Percentiles rank a stretch among this genome's conserved stretches.
phyloP scores from a whole-genome alignment of 345 rosid species.

The Fremontodendron californicum region DNA sequence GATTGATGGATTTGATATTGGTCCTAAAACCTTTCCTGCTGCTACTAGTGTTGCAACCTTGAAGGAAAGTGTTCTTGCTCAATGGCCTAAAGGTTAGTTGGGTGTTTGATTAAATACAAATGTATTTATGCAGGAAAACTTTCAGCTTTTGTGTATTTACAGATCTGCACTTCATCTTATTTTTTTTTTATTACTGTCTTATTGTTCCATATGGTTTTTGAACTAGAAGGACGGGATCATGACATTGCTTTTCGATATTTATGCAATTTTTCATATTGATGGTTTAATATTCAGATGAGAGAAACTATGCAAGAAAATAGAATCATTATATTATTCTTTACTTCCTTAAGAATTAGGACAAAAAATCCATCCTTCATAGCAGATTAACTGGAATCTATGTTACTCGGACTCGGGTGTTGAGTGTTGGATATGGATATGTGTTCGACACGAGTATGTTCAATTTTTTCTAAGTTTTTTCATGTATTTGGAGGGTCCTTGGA shows the following conservation, averaged over 20 bases:
- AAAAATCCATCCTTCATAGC: not conserved
- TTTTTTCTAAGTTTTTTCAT: no score
- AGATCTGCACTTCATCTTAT: not conserved
- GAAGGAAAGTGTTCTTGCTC: conserved; percentile 89
- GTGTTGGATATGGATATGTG: no score
- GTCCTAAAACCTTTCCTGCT: conserved; percentile 80
- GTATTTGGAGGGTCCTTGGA: no score
- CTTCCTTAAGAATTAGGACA: not conserved
- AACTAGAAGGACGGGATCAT: not conserved
- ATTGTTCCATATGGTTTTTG: not conserved
- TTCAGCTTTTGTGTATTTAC: not conserved
- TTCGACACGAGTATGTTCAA: no score
- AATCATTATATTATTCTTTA: not conserved
- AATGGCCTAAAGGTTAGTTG: conserved; percentile 90
- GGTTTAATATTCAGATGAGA: not conserved
- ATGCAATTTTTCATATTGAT: not conserved
- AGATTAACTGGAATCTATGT: no score
- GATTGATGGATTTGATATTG: conserved; percentile 90
- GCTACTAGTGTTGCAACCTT: conserved; percentile 80
- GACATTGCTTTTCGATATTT: not conserved
- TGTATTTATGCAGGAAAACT: not conserved
- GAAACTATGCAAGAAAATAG: conserved; percentile 4
- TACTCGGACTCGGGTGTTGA: no score
- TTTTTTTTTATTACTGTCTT: conserved; percentile 8
- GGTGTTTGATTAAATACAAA: conserved; percentile 6